Conservation (phyloP, 148 eudicot genomes). For the Polygonum aviculare region DNA sequence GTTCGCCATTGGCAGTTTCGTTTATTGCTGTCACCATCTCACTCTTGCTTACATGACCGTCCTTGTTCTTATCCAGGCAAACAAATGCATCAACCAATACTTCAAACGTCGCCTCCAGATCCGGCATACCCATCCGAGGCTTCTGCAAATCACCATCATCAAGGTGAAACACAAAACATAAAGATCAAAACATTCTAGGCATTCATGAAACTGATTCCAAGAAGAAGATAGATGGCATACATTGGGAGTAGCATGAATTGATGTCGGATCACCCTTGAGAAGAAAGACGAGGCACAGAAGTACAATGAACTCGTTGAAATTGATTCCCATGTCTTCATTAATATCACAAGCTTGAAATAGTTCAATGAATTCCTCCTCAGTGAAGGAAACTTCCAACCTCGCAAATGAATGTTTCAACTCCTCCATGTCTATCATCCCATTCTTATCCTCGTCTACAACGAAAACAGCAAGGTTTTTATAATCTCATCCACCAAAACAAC, state of each 20-base stretch:
- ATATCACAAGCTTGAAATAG: slow-evolving; percentile 76
- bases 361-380: slow-evolving; percentile 69
- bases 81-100: slow-evolving; percentile 84
- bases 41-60: slow-evolving; percentile 78
- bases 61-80: slow-evolving; percentile 88
- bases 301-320: slow-evolving; percentile 84
- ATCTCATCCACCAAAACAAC: neutral
- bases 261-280: slow-evolving; percentile 53
- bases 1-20: slow-evolving; percentile 63
- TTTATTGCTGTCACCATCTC: slow-evolving; percentile 86
- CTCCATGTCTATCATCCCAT: slow-evolving; percentile 62
- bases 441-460: slow-evolving; percentile 62
- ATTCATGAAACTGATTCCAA: neutral
- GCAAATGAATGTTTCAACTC: slow-evolving; percentile 65
- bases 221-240: neutral
- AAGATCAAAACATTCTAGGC: neutral
- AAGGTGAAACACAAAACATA: slow-evolving; percentile 16
- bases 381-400: slow-evolving; percentile 55
- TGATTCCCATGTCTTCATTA: slow-evolving; percentile 48
- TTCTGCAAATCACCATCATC: slow-evolving; percentile 31
- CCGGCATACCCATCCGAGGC: slow-evolving; percentile 62
- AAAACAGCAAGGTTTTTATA: neutral
- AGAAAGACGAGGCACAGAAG: slow-evolving; percentile 89
- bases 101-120: slow-evolving; percentile 75
- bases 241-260: slow-evolving; percentile 41